Evolutionary conservation across 1,284 basidiomycete genomes (phyloP).

Genomic region (Irpex sp.): DNA sequence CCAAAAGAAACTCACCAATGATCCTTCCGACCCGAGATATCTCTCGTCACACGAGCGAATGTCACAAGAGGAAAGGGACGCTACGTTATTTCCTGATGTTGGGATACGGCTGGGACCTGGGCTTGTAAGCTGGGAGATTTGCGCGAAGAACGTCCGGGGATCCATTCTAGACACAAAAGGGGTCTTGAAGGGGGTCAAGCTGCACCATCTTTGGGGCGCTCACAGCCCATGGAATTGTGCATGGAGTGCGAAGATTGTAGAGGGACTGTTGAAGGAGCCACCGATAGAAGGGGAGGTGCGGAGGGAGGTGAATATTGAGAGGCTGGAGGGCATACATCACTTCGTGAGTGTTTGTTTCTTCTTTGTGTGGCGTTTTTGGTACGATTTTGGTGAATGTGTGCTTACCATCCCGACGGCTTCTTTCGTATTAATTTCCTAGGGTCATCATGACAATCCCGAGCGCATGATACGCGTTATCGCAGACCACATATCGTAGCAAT

Average conservation of each 20-base stretch:
- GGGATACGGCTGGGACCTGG: not conserved
- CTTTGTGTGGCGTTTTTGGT: not conserved
- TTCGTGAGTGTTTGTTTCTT: not conserved
- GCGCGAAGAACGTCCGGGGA: not conserved
- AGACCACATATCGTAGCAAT: not conserved
- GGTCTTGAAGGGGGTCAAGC: not conserved
- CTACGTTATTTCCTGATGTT: not conserved
- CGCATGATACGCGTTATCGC: constrained; percentile 1
- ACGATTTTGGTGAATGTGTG: no score
- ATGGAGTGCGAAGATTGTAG: not conserved
- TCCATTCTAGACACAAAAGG: not conserved
- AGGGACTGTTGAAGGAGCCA: not conserved
- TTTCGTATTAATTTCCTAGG: not conserved
- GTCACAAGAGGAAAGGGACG: not conserved
- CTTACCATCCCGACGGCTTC: not conserved
- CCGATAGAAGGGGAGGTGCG: not conserved
- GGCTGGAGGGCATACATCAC: not conserved
- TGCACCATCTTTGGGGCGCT: not conserved
- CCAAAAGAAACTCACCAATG: not conserved
- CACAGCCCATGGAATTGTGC: not conserved
- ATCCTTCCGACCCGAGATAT: not conserved
- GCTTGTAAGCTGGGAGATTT: not conserved
- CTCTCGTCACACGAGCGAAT: not conserved
- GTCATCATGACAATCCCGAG: constrained; percentile 5
- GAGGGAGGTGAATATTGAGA: not conserved